Evolutionary conservation across 1,284 basidiomycete species (phyloP).

Genomic region (Apiotrichum mycotoxinovorans): DNA sequence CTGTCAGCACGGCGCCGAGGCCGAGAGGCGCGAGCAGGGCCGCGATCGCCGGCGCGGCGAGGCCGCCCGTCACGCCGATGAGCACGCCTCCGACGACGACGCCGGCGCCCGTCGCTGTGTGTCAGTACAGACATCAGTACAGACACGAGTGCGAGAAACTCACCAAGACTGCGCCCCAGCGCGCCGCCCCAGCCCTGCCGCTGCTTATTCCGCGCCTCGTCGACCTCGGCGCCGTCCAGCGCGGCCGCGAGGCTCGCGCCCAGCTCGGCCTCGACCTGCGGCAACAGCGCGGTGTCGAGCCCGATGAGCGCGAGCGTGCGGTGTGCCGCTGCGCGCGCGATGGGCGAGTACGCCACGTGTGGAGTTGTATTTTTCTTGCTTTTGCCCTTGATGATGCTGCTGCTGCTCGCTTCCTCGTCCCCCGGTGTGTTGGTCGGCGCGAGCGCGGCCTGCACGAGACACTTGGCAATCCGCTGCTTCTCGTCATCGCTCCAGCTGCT

Average conservation of each 20-base stretch:
- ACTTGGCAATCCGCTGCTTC: slow-evolving; percentile 26
- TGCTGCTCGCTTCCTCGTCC: slow-evolving; percentile 1
- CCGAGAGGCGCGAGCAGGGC: slow-evolving; percentile 53
- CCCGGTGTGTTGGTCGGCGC: slow-evolving; percentile 26
- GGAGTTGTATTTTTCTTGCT: slow-evolving; percentile 13
- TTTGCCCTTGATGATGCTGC: slow-evolving; percentile 4
- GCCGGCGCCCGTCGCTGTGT: slow-evolving; percentile 52
- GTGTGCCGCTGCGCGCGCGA: slow-evolving; percentile 44
- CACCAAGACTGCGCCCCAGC: slow-evolving; percentile 47
- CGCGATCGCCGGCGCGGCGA: slow-evolving; percentile 55
- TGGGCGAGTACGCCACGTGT: slow-evolving; percentile 44
- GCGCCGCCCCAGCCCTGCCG: slow-evolving; percentile 53
- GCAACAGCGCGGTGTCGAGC: slow-evolving; percentile 37
- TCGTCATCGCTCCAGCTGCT: slow-evolving; percentile 32
- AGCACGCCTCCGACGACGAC: slow-evolving; percentile 51
- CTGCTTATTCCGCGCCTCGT: slow-evolving; percentile 44
- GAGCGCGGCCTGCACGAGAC: slow-evolving; percentile 39
- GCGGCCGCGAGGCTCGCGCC: slow-evolving; percentile 49
- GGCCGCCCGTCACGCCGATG: slow-evolving; percentile 56
- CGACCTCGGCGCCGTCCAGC: slow-evolving; percentile 41
- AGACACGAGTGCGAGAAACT: slow-evolving; percentile 1
- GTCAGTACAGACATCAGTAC: slow-evolving; percentile 17
- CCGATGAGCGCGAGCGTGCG: slow-evolving; percentile 42
- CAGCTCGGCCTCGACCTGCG: slow-evolving; percentile 46
- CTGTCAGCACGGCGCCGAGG: slow-evolving; percentile 49